These are phyloP conservation scores for Galerina sulciceps DNA, from an alignment of 768 basidiomycete species.

Conservation along the genomic window DNA sequence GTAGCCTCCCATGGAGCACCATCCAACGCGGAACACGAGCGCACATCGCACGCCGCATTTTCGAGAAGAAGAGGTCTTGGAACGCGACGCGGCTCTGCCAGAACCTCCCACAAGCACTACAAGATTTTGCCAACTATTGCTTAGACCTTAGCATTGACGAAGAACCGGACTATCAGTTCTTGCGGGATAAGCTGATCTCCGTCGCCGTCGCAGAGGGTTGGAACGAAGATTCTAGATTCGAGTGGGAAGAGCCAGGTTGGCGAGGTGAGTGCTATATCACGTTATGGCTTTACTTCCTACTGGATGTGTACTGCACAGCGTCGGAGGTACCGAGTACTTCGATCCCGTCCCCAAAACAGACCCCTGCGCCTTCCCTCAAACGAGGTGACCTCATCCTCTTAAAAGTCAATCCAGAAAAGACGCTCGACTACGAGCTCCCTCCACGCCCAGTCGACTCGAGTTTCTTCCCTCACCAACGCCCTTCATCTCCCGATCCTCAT, in stretches of 20 bases:
- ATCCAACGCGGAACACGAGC: not conserved
- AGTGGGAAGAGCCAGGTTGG: constrained; percentile 8
- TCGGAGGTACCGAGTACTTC: not conserved
- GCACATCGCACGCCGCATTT: not conserved
- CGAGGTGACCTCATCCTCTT: constrained; percentile 4
- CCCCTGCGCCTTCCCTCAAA: not conserved
- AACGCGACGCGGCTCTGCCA: not conserved
- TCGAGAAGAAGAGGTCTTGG: constrained; percentile 6
- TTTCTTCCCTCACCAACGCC: constrained; percentile 2
- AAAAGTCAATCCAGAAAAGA: not conserved
- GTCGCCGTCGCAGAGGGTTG: constrained; percentile 1
- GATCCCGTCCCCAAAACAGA: not conserved
- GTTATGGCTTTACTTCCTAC: not conserved
- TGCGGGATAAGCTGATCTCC: not conserved
- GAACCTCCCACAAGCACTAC: not conserved
- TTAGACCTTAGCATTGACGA: not conserved
- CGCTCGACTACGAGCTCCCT: constrained; percentile 2
- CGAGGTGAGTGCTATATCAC: not conserved
- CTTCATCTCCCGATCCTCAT: not conserved
- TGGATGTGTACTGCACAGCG: not conserved
- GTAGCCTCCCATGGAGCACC: not conserved
- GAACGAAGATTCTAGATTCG: not conserved
- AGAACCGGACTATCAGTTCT: not conserved
- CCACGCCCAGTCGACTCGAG: not conserved
- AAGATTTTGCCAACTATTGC: not conserved